phyloP scores from a whole-genome alignment of 2,329 filamentous ascomycete species.

The Botrytis squamosa region DNA sequence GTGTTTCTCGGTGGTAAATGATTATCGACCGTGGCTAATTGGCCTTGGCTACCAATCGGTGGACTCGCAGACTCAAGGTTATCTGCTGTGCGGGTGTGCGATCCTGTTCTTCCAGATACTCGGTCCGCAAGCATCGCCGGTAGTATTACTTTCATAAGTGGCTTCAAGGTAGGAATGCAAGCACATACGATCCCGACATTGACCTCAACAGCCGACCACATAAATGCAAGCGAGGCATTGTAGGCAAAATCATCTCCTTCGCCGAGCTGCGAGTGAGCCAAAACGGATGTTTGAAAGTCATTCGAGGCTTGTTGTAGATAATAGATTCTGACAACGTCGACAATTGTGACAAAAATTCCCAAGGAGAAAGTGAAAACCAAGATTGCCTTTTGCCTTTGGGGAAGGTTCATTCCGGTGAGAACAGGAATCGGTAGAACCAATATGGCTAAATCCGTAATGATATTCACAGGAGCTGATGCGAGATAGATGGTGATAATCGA shows the following conservation, averaged over 20 bases:
- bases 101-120: slow-evolving; percentile 6
- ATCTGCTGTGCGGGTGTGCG: slow-evolving; percentile 1
- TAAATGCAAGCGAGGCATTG: slow-evolving; percentile 81
- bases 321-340: slow-evolving; percentile 86
- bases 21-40: not conserved
- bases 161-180: slow-evolving; percentile 90
- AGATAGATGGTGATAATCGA: slow-evolving; percentile 63
- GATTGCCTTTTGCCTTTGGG: slow-evolving; percentile 82
- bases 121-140: slow-evolving; percentile 35
- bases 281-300: slow-evolving; percentile 21
- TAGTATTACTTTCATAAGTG: slow-evolving; percentile 60
- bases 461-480: slow-evolving; percentile 82
- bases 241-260: slow-evolving; percentile 57
- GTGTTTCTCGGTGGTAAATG: not conserved
- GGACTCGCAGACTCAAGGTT: slow-evolving; percentile 29
- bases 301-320: slow-evolving; percentile 65
- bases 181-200: slow-evolving; percentile 87
- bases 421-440: slow-evolving; percentile 86
- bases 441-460: slow-evolving; percentile 86
- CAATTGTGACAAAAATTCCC: slow-evolving; percentile 81
- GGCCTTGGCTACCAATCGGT: slow-evolving; percentile 19
- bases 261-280: slow-evolving; percentile 41
- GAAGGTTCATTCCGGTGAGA: slow-evolving; percentile 80
- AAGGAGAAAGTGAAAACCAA: slow-evolving; percentile 82
- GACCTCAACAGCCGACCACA: slow-evolving; percentile 94